These are phyloP conservation scores for Blastocystis sp. DNA, from an alignment of 352 stramenopile genomes.

Conservation along the genomic window DNA sequence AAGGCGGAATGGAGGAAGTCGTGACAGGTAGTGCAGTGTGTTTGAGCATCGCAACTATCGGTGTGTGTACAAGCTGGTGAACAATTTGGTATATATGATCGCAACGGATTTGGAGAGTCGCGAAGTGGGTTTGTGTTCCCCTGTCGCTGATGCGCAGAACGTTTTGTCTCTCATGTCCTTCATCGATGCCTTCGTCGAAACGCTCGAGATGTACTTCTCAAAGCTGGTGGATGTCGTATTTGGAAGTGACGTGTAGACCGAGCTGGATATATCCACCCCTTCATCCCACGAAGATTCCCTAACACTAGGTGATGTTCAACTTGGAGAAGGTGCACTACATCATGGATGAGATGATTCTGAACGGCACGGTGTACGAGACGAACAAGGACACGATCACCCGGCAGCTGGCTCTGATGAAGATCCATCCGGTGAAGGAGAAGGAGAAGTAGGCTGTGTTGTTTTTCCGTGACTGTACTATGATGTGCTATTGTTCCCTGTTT, in stretches of 20 bases:
- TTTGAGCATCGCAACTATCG: slow-evolving; percentile 53
- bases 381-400: slow-evolving; percentile 52
- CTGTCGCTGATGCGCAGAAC: not conserved
- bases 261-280: slow-evolving; percentile 49
- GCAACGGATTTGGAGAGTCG: slow-evolving; percentile 17
- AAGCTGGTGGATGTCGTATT: slow-evolving; percentile 27
- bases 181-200: slow-evolving; percentile 42
- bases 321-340: slow-evolving; percentile 76
- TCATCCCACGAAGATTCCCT: slow-evolving; percentile 47
- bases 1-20: not conserved
- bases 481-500: no score
- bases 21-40: slow-evolving; percentile 15
- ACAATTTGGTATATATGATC: slow-evolving; percentile 51
- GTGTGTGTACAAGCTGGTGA: slow-evolving; percentile 30
- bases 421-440: slow-evolving; percentile 45
- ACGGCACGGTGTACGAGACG: slow-evolving; percentile 55
- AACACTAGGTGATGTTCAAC: slow-evolving; percentile 84
- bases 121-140: not conserved
- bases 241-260: slow-evolving; percentile 12
- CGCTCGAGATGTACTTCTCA: slow-evolving; percentile 43
- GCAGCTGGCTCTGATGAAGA: slow-evolving; percentile 53
- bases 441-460: not conserved
- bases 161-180: slow-evolving; percentile 23
- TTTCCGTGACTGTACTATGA: not conserved
- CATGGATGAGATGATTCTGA: slow-evolving; percentile 20